Evolutionary conservation across 2,329 filamentous ascomycete species (phyloP), one percentile per base, ranked within the genome.

Genomic region (Fusarium sp.): DNA sequence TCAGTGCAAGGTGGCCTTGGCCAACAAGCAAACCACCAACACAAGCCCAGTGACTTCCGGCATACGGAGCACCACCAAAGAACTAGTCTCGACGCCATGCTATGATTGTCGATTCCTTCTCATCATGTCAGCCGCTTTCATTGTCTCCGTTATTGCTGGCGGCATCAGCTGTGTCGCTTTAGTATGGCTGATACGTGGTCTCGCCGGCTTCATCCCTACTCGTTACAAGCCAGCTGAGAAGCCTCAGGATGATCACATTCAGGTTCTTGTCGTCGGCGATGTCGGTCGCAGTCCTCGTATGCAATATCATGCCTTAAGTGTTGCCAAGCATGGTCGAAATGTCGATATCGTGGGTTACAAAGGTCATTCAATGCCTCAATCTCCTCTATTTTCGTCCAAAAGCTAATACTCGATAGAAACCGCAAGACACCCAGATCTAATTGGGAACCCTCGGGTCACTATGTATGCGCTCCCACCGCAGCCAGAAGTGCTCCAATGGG

Each of bases 281-380:
- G 94, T 99, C 77, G 96, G 96, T 39, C 89, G 94, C 45, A 98
- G 95, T 77, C 96, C 96, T 49, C 93, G 96, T 57, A 99, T 99
- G 95, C 94, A 98, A 76, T 98, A 99, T 74, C 96, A 99, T 85
- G 95, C 95, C 20, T 83, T 97, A 71, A 98, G 95, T 77, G 89
- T 98, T 74, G 93, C 93, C 40, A 92, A 90, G 73, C 89, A 94
- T 75, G 93, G 93, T 23, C 91, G 89, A 8, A 85, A 85, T 33
- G 95, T 97, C 20, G 90, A 95, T 76, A 82, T 99, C 14, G 90
- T 99, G 71, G 96, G 95, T 45, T 98, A 97, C 77, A 84, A 90
- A 76, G 93, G 93, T 94, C 44, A 47, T 23, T 33, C 14, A 39
- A 15, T 43, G 19, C 15, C 30, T 32, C 20, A 20, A 8, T 30